Evolutionary conservation across 225 moss, liverwort and hornwort species (phyloP), one percentile per base, ranked within the genome.

Genomic region (Bryum argenteum): DNA sequence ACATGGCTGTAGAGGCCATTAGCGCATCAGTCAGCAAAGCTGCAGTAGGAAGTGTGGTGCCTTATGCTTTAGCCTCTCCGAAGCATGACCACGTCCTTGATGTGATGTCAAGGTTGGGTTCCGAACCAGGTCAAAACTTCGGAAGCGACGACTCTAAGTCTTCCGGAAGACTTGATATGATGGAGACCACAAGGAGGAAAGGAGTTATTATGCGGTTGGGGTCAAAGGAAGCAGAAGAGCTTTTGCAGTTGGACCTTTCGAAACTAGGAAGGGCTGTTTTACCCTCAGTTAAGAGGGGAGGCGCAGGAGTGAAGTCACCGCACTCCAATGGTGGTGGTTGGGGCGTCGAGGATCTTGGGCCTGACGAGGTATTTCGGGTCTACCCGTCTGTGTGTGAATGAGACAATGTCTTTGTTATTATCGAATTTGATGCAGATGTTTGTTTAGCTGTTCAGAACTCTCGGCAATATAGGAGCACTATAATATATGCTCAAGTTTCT

Each of bases 291-390:
- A 86, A 82, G 47, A 80, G 63, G 56, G 70, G 66, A 61, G 71
- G 70, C 51, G 62, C 61, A 51, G 65, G 61, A 28, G 62, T 71
- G 19, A 67, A 77, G 79, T 81, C 77, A 16, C 77, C 80, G 59
- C 75, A 79, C 33, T 64, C 71, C 67, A 79, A 84, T 77, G 77
- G 79, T 71, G 69, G 75, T 64, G 84, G 82, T 65, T 93, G 91
- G 93, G 86, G 87, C 74, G 82, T 80, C 33, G 85, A 91, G 78
- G 89, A 91, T 80, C 75, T 93, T 69, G 95, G 93, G 20, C 91
- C 95, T 54, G 95, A 93, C 82, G 95, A 96, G 94, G 93, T 94
- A 88, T 66, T 64, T 23, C 55, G 15, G 22, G 57, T 61, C 11
- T 71, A 50, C 13, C 54, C 48, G 1, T 56, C n/a, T 64, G 28